Evolutionary conservation across 805 yeast species (phyloP), one percentile per base, ranked within the genome.

Genomic region (Candida orba): DNA sequence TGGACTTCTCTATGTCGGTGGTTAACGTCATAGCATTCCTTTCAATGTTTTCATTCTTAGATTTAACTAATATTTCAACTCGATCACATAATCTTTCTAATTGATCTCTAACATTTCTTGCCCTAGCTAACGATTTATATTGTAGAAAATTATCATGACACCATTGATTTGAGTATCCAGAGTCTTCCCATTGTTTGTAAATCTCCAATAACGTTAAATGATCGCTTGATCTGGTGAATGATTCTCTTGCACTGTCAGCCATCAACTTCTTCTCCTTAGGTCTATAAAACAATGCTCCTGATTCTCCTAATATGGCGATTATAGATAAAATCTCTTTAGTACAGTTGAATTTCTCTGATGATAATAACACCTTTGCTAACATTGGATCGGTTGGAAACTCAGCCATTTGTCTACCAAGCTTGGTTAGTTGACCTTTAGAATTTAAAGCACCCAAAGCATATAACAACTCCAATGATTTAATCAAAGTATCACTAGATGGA

Each of bases 361-460:
- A 66, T 12, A 91, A 61, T 29, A 93, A 59, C 7, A 81, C 79
- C 58, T 85, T 87, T 8, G 96, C 81, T 54, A 89, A 72, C 71
- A 86, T 86, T 4, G 97, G 97, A 52, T 88, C 95, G 49, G 90
- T 75, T 0, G 99, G 99, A 53, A 90, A 86, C 46, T 82, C 88
- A 2, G 96, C 83, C 96, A 93, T 90, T 48, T 78, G 76, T 36
- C 83, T 64, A 0, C 99, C 99, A 1, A 80, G 57, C 38, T 75
- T 68, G 0, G 98, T 91, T 34, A 93, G 66, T 40, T 76, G 71
- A 0, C 98, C 99, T 44, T 74, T 73, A 9, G 81, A 79, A 52
- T 85, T 88, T 43, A 93, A 64, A 0, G 97, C 98, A 0, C 95
- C 95, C 8, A 93, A 62, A 0, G 90, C 80, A 60, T 87, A 91